These are phyloP conservation scores for Monosporascus sp. DNA, from an alignment of 2,329 filamentous ascomycete species.

Conservation along the genomic window DNA sequence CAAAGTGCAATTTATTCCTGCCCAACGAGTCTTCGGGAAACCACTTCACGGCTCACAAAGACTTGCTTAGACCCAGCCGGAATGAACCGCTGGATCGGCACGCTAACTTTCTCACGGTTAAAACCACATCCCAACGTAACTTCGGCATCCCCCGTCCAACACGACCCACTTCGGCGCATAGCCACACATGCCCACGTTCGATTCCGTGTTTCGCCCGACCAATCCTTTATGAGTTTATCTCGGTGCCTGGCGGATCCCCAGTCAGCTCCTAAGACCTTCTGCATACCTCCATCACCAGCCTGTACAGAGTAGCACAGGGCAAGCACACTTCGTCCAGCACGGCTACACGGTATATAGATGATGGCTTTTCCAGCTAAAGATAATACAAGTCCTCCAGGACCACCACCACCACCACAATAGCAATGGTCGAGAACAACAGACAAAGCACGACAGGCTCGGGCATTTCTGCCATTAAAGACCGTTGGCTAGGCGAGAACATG, in stretches of 20 bases:
- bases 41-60: too few species aligned
- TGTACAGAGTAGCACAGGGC: too few species aligned
- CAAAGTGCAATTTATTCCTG: too few species aligned
- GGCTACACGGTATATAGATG: not conserved
- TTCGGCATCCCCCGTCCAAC: not conserved
- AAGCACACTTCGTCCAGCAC: too few species aligned
- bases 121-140: too few species aligned
- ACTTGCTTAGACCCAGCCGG: too few species aligned
- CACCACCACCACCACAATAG: not conserved
- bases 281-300: not conserved
- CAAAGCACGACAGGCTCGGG: not conserved
- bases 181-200: not conserved
- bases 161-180: not conserved
- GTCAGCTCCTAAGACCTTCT: not conserved
- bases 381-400: not conserved
- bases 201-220: not conserved
- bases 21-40: too few species aligned
- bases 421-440: too few species aligned
- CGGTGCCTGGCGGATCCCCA: slow-evolving; percentile 14
- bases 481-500: not conserved
- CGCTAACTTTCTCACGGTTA: too few species aligned
- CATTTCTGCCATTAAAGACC: not conserved
- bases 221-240: slow-evolving; percentile 12
- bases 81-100: too few species aligned
- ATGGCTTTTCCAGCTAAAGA: not conserved